These are phyloP conservation scores for Colletotrichum sp. DNA, from an alignment of 2,329 filamentous ascomycete genomes.

Conservation along the genomic window DNA sequence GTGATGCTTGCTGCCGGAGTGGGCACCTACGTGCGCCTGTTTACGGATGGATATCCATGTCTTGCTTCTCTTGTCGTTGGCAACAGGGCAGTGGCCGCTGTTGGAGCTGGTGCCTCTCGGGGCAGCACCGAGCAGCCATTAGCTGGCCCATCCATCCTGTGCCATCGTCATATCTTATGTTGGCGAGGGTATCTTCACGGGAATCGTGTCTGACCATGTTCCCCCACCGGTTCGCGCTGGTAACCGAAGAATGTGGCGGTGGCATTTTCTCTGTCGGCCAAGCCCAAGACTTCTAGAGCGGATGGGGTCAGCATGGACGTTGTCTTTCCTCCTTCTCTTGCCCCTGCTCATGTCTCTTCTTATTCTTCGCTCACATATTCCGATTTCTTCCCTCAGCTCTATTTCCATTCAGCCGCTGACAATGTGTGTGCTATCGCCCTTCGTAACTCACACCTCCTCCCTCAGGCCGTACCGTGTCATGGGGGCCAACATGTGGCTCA, in stretches of 20 bases:
- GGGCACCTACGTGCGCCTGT: not conserved
- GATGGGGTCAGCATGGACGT: not conserved
- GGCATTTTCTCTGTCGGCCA: not conserved
- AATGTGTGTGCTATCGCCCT: not conserved
- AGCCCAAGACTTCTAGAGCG: not conserved
- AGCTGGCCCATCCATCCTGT: not conserved
- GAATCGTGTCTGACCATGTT: not conserved
- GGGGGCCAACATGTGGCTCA: not conserved
- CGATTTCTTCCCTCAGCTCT: not conserved
- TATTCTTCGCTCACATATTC: not conserved
- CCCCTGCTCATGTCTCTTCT: not conserved
- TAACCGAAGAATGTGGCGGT: not conserved
- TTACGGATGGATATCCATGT: not conserved
- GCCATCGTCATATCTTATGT: not conserved
- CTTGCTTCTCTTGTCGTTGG: not conserved
- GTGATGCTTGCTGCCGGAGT: not conserved
- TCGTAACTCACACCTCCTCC: not conserved
- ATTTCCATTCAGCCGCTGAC: not conserved
- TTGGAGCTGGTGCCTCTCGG: not conserved
- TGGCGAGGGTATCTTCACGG: not conserved
- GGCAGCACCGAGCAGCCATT: not conserved
- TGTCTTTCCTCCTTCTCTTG: not conserved
- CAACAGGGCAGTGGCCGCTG: not conserved
- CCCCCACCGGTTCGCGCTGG: constrained; percentile 13
- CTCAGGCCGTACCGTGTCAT: not conserved